Evolutionary conservation across 2,329 filamentous ascomycete genomes (phyloP).

Genomic region (Fusarium algeriense): DNA sequence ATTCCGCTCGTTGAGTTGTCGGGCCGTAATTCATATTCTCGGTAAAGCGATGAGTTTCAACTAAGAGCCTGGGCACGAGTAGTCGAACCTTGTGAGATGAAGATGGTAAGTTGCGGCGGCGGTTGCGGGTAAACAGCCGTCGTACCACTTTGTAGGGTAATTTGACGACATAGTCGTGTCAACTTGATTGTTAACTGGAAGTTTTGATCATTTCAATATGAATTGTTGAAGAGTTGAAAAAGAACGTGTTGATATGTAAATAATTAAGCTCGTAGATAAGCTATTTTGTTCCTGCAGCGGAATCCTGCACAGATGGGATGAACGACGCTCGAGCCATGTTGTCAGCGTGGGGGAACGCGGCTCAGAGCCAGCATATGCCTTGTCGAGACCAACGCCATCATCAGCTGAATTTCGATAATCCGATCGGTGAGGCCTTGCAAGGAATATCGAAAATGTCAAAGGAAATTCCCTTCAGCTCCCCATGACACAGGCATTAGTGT

Average conservation of each 20-base stretch:
- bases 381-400: rapidly evolving
- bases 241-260: neutral
- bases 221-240: too few relatives aligned
- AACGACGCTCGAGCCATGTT: neutral
- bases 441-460: neutral
- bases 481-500: neutral
- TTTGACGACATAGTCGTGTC: neutral
- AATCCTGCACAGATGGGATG: neutral
- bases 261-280: neutral
- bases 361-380: neutral
- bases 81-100: neutral
- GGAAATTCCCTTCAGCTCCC: neutral
- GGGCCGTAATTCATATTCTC: neutral
- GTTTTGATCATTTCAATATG: rapidly evolving
- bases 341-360: neutral
- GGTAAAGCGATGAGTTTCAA: neutral
- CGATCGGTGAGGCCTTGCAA: neutral
- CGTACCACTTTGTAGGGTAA: neutral
- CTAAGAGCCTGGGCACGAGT: neutral
- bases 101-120: neutral
- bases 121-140: neutral
- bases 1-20: neutral
- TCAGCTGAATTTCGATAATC: neutral
- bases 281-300: neutral
- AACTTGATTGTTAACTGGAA: too few relatives aligned